Conservation (phyloP, 148 eudicot species). For the Bassia scoparia region DNA sequence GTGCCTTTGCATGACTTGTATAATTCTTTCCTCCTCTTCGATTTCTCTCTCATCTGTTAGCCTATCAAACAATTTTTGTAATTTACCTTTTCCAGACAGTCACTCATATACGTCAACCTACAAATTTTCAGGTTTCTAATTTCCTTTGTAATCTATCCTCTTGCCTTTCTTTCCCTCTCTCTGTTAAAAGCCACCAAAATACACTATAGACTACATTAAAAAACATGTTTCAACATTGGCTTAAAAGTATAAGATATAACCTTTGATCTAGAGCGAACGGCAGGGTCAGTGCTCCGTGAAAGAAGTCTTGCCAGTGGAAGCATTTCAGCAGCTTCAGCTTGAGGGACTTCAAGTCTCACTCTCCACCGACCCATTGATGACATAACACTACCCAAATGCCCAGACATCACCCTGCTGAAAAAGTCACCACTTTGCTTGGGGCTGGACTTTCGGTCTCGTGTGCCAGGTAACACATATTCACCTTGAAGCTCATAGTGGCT, state of each 20-base stretch:
- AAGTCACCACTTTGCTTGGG: constrained; percentile 62
- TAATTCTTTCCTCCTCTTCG: too few species aligned
- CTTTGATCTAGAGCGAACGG: constrained; percentile 94
- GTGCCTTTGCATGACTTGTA: too few species aligned
- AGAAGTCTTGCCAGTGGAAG: constrained; percentile 99
- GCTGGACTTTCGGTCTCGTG: constrained; percentile 68
- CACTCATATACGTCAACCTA: too few species aligned
- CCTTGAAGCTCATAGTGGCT: constrained; percentile 98
- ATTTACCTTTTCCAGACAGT: too few species aligned
- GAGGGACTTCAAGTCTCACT: constrained; percentile 96
- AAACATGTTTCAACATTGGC: neutral
- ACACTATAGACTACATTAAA: neutral
- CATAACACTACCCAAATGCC: constrained; percentile 82
- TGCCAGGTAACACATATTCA: constrained; percentile 95
- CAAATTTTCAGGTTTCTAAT: too few species aligned
- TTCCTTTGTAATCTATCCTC: too few species aligned
- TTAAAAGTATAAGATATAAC: constrained; percentile 31
- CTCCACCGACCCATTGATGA: constrained; percentile 99
- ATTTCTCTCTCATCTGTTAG: too few species aligned
- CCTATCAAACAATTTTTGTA: too few species aligned
- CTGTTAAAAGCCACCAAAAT: too few species aligned
- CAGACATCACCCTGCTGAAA: constrained; percentile 81
- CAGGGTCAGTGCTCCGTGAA: constrained; percentile 95
- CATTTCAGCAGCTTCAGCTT: constrained; percentile 98
- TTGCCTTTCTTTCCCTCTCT: too few species aligned